phyloP scores from a whole-genome alignment of 306 rosid genomes.

The Cucurbita moschata region DNA sequence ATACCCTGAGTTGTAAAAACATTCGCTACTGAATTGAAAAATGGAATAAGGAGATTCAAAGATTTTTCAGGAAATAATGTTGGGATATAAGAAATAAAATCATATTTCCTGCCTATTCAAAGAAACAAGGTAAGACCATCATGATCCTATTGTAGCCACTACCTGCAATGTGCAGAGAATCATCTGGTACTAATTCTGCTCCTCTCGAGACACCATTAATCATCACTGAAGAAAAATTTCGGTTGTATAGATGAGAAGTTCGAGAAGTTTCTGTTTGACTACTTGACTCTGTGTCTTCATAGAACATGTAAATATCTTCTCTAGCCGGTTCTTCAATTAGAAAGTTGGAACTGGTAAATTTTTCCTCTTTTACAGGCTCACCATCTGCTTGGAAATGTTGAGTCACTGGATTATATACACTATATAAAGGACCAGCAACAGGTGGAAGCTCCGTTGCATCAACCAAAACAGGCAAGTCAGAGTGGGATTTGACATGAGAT shows the following conservation, averaged over 20 bases:
- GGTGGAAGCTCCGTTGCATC: slow-evolving; percentile 14
- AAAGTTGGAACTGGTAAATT: slow-evolving; percentile 14
- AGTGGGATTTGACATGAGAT: slow-evolving; percentile 31
- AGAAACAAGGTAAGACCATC: slow-evolving; percentile 1
- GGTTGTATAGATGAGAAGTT: slow-evolving; percentile 20
- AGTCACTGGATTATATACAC: slow-evolving; percentile 15
- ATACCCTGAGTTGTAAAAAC: slow-evolving; percentile 41
- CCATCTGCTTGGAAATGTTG: slow-evolving; percentile 19
- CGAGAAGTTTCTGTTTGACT: slow-evolving; percentile 21
- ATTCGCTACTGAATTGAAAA: slow-evolving; percentile 10
- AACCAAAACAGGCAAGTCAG: slow-evolving; percentile 20
- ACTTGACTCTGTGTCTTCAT: slow-evolving; percentile 30
- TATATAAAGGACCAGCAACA: slow-evolving; percentile 15
- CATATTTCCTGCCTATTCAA: not conserved
- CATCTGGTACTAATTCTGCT: slow-evolving; percentile 17
- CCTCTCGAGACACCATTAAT: slow-evolving; percentile 16
- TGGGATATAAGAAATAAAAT: not conserved
- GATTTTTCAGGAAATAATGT: slow-evolving; percentile 4
- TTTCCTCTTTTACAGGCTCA: slow-evolving; percentile 18
- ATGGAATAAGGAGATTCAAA: slow-evolving; percentile 3
- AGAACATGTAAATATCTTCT: slow-evolving; percentile 72
- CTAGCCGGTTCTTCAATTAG: slow-evolving; percentile 40
- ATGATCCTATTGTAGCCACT: slow-evolving; percentile 16
- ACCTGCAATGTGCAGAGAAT: slow-evolving; percentile 36
- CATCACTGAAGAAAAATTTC: slow-evolving; percentile 22